phyloP scores from a whole-genome alignment of 2,329 filamentous ascomycete genomes.

The Alternaria panax region DNA sequence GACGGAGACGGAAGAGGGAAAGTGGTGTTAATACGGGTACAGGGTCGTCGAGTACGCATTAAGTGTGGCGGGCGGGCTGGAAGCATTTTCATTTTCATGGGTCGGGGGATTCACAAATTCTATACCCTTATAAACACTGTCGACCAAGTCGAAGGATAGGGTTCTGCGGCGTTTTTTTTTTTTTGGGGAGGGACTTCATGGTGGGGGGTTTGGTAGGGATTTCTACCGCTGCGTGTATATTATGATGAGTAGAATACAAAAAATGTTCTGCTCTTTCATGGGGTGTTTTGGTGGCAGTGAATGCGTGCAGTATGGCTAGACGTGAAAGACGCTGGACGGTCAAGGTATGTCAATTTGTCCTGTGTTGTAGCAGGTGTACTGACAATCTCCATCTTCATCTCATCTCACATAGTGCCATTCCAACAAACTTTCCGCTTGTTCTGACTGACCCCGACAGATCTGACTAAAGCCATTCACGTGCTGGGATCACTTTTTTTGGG shows the following conservation, averaged over 20 bases:
- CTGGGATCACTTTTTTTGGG: neutral
- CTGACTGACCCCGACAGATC: too few relatives aligned
- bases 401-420: too few relatives aligned
- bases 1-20: constrained; percentile 66
- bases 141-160: neutral
- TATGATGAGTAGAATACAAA: neutral
- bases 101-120: neutral
- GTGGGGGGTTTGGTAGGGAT: neutral
- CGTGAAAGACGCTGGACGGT: neutral
- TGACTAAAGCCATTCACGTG: too few relatives aligned
- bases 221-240: neutral
- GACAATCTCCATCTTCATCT: neutral
- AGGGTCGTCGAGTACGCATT: neutral
- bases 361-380: neutral
- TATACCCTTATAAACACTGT: constrained; percentile 2
- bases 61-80: neutral
- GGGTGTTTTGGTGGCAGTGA: neutral
- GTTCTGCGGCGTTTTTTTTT: neutral
- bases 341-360: neutral
- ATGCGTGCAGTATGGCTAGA: neutral
- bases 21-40: constrained; percentile 36
- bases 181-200: neutral
- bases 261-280: neutral
- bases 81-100: neutral
- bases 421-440: fast-evolving